phyloP scores from a whole-genome alignment of 2,329 filamentous ascomycete genomes.

The Cucurbitaria berberidis region DNA sequence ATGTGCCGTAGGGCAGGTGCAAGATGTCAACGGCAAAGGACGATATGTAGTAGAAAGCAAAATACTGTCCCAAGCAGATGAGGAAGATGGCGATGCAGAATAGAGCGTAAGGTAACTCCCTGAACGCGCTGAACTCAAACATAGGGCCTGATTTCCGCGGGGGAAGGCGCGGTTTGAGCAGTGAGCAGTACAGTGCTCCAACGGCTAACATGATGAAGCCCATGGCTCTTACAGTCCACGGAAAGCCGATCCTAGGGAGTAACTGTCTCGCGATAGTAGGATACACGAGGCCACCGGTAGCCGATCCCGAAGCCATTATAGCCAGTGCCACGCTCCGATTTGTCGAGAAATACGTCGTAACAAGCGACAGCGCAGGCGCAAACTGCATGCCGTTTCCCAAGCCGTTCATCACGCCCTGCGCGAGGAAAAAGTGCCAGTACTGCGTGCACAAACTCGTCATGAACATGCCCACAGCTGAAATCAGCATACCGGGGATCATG shows the following conservation, averaged over 20 bases:
- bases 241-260: constrained; percentile 66
- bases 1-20: constrained; percentile 56
- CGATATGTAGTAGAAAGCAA: constrained; percentile 56
- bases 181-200: constrained; percentile 41
- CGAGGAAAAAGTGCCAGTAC: constrained; percentile 57
- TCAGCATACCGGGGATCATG: constrained; percentile 51
- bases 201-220: constrained; percentile 64
- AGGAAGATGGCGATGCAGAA: constrained; percentile 46
- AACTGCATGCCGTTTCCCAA: constrained; percentile 47
- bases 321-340: constrained; percentile 67
- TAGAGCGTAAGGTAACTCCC: constrained; percentile 49
- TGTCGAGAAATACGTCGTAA: constrained; percentile 64
- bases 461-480: constrained; percentile 58
- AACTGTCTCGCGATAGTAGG: constrained; percentile 62
- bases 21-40: constrained; percentile 52
- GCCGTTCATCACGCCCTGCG: constrained; percentile 44
- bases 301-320: constrained; percentile 64
- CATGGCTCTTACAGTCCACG: constrained; percentile 68
- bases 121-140: constrained; percentile 51
- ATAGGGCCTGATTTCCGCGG: constrained; percentile 52
- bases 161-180: constrained; percentile 52
- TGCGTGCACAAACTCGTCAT: constrained; percentile 57
- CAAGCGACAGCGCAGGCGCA: constrained; percentile 37
- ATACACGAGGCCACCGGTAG: constrained; percentile 68
- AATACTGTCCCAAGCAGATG: constrained; percentile 47